Conservation (phyloP, 2,329 filamentous ascomycete genomes). For the Penicillium capsulatum region DNA sequence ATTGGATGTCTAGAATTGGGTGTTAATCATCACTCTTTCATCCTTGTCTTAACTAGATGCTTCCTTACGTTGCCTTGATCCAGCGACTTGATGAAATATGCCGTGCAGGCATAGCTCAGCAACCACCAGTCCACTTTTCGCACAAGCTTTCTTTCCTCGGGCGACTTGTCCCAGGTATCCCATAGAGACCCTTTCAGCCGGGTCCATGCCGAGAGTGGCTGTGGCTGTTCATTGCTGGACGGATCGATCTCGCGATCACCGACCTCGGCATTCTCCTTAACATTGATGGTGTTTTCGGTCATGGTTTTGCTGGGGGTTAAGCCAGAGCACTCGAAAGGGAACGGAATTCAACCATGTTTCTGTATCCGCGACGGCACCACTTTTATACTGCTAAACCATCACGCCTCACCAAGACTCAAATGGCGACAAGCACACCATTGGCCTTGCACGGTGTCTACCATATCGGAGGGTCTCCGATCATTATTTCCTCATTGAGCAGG, state of each 20-base stretch:
- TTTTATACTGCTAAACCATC: not conserved
- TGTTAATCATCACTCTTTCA: not conserved
- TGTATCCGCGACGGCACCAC: not conserved
- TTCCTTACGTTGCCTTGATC: conserved; percentile 11
- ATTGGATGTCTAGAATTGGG: conserved; percentile 3
- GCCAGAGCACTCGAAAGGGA: too few relatives aligned
- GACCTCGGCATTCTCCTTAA: not conserved
- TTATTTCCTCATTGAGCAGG: not conserved
- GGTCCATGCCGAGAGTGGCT: not conserved
- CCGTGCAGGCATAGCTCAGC: conserved; percentile 35
- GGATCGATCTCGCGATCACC: not conserved
- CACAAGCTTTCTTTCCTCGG: conserved; percentile 25
- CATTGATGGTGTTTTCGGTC: not conserved
- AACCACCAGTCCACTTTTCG: conserved; percentile 37
- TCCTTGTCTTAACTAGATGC: conserved; percentile 4
- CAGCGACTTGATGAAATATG: conserved; percentile 31
- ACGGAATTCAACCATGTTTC: not conserved
- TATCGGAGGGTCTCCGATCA: not conserved
- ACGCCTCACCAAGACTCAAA: not conserved
- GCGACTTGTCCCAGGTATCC: conserved; percentile 5
- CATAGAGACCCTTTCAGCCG: not conserved
- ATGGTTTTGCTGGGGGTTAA: too few relatives aligned
- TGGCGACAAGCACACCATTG: not conserved
- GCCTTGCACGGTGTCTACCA: not conserved
- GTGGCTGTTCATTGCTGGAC: not conserved